Percentiles rank a stretch among this genome's conserved stretches.
phyloP scores from a whole-genome alignment of 139 green algal species.

The Trebouxia sp. region DNA sequence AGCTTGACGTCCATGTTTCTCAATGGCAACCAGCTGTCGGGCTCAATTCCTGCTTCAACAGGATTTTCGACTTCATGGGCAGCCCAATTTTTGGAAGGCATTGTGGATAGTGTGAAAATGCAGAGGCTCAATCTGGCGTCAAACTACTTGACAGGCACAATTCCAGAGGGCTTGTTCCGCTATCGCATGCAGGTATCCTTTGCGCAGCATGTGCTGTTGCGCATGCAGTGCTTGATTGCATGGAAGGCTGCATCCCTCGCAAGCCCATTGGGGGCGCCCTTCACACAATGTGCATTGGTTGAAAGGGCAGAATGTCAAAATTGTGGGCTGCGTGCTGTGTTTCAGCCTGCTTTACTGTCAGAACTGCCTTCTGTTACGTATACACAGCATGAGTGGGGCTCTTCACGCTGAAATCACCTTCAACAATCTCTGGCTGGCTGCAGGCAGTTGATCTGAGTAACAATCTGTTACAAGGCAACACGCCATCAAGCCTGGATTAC shows the following conservation, averaged over 20 bases:
- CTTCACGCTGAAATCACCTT: no score
- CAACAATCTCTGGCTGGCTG: no score
- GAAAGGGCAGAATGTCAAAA: no score
- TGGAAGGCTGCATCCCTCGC: no score
- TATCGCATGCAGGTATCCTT: neutral
- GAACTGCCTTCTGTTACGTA: no score
- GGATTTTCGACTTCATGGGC: neutral
- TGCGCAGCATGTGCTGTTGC: no score
- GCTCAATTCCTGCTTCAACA: neutral
- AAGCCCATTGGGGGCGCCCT: no score
- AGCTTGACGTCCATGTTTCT: neutral
- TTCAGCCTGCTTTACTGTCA: no score
- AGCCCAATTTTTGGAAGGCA: neutral
- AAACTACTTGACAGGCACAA: neutral
- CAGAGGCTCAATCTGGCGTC: neutral
- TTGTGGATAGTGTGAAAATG: neutral
- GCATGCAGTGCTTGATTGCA: neutral
- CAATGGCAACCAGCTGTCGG: neutral
- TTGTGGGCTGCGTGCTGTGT: no score
- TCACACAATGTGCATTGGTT: no score
- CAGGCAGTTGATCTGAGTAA: neutral
- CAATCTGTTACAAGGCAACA: neutral
- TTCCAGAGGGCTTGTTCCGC: neutral
- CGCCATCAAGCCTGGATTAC: neutral
- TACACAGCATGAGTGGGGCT: no score